Percentiles rank a stretch among this genome's conserved stretches.
These are phyloP conservation scores for Schwanniomyces polymorphus DNA, from an alignment of 805 yeast species.

Conservation along the genomic window DNA sequence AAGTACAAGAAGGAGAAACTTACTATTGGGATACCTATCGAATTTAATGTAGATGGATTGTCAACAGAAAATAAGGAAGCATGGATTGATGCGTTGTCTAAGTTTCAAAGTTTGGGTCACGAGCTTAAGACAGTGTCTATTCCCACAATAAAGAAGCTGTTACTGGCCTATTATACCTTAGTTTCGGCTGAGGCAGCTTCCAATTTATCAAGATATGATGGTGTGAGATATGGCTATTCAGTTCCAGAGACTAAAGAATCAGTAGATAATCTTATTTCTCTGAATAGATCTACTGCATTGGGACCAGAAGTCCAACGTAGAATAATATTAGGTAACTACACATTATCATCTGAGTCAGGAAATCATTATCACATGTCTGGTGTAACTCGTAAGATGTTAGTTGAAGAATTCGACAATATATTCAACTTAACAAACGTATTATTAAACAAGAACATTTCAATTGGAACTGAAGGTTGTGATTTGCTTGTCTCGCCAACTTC, in stretches of 20 bases:
- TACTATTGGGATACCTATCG: constrained; percentile 72
- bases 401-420: constrained; percentile 62
- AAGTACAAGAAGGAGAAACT: constrained; percentile 20
- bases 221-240: constrained; percentile 77
- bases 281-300: constrained; percentile 65
- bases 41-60: constrained; percentile 59
- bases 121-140: constrained; percentile 64
- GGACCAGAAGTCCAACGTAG: constrained; percentile 85
- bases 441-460: constrained; percentile 3
- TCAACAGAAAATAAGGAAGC: constrained; percentile 43
- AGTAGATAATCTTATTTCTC: constrained; percentile 16
- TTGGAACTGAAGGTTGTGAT: constrained; percentile 49
- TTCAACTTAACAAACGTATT: constrained; percentile 53
- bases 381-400: constrained; percentile 57
- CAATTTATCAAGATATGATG: constrained; percentile 86
- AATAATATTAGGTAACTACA: constrained; percentile 82
- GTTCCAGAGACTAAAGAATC: constrained; percentile 17
- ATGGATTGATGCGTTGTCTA: constrained; percentile 48
- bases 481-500: constrained; percentile 75
- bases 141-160: constrained; percentile 62
- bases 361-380: constrained; percentile 81
- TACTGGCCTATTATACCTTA: constrained; percentile 83
- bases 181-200: constrained; percentile 95
- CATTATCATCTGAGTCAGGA: constrained; percentile 71
- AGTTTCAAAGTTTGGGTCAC: constrained; percentile 49